Base-by-base conservation (phyloP, 2,329 filamentous ascomycete species). In the Ceratocystis cubensis region DNA sequence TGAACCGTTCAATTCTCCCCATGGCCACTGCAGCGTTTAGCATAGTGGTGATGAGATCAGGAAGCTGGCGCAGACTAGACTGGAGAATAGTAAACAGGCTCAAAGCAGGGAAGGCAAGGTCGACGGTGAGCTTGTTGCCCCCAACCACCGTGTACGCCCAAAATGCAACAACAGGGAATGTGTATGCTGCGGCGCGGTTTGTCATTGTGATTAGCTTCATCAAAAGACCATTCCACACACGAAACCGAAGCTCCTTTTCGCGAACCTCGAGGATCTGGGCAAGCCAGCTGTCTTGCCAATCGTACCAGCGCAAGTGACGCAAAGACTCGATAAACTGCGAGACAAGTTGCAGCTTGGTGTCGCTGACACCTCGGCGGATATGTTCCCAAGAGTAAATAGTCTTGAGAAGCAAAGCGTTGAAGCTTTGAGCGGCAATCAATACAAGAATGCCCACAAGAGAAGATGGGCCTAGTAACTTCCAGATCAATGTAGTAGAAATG, bases 291-390 rank as follows among this genome's bases (percentile, higher is more conserved):
- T 84, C 81, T 74, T 93, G 88, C 89, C 89, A 94, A 53, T 88
- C 88, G 72, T 92, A 91, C 87, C 87, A 91, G 45, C 88, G 82
- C 25, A 91, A 77, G 72, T 93, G 89, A 2, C 91, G 84, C 66
- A 94, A 90, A 0, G 89, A 86, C 74, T 95, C 91, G 64, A 96
- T 88, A 68, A 95, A 94, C 72, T 96, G 90, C 1, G 88, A 87
- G 0, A 90, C 89, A 4, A 88, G 84, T 72, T 96, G 88, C 0
- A 95, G 81, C 70, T 92, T 88, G 28, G 80, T 78, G 73, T 96
- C 91, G 0, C 90, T 92, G 1, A 88, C 86, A 0, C 79, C 77
- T 59, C 91, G 82, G n/a, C 90, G 84, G 28, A 82, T 79, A 66
- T 82, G 82, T 73, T 96, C 90, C 72, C 87, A 86, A 4, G 62